Evolutionary conservation across 2,329 filamentous ascomycete genomes (phyloP), one percentile per base, ranked within the genome.

Genomic region (Ploettnerulaceae sp.): DNA sequence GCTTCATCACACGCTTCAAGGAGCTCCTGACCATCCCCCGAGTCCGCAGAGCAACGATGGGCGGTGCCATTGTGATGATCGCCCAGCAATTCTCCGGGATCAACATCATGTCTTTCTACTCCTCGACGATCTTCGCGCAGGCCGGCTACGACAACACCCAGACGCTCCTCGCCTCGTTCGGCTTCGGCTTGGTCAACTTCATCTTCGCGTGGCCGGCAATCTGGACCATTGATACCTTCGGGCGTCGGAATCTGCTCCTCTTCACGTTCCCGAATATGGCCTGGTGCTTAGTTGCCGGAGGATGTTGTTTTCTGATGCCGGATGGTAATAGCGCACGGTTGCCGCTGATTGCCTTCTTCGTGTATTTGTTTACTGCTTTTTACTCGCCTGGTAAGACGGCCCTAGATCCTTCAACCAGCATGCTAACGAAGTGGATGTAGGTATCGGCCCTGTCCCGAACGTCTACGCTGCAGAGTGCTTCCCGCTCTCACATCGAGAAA

Each of bases 91-190:
- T 57, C 47, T 57, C 49, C 35, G 52, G 49, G 7, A 55, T 63
- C 64, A 86, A 87, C 61, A 84, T 88, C 47, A 84, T 89, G 46
- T 81, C 83, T 1, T 89, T 89, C 64, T 89, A 89, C 65, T 83
- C 79, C 0, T 81, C 79, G 0, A 82, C 79, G 3, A 70, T 82
- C 12, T 82, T 82, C 57, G 57, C 64, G 25, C 63, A 82, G 1
- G 76, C 82, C 1, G 81, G 81, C 3, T 77, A 79, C 26, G 65
- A 49, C 32, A 64, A 71, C 1, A 75, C 74, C 35, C 67, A 75
- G 22, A 79, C 84, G 2, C 67, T 84, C 12, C 69, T 79, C 26
- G 77, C 77, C 3, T 83, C 80, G 0, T 79, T 79, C 62, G 81
- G 81, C 4, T 84, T 83, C 57, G 81, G 81, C 37, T 61, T 80